Base-by-base conservation (phyloP, 148 eudicot genomes). In the Cornus florida region DNA sequence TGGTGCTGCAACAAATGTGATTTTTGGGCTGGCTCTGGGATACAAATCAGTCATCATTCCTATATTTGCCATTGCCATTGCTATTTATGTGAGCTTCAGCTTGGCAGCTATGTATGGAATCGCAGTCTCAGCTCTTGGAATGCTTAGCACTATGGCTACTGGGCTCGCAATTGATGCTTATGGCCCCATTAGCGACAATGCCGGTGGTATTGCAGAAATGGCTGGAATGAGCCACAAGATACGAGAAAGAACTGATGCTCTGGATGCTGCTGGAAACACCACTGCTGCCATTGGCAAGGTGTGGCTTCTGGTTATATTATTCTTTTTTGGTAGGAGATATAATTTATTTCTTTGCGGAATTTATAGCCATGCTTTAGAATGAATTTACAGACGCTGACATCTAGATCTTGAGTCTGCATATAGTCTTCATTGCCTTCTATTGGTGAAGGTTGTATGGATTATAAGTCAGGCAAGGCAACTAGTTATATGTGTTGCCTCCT, bases 1-100 rank as follows among this genome's bases (percentile, higher is more conserved):
- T 19, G 83, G 83, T 67, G 83, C 83, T 0, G 82, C 83, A 3
- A 81, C 83, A n/a, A 81, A 81, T 69, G 83, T 81, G 62, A 81
- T 81, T 28, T 81, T 81, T 50, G 83, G 79, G 0, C 24, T 81
- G 73, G 83, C 83, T 1, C 69, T 81, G 31, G 83, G 79, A 24
- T 81, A 81, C 79, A 81, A 81, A 62, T 81, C 83, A 2, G 83
- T 81, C 31, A 81, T 81, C 48, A 70, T 81, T 56, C 79, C 83
- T 69, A 81, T 81, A 70, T 81, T 75, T 32, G 79, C 75, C 28
- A 81, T 81, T 10, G 79, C 79, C 28, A 14, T 62, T 4, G 73
- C 74, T 24, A 75, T 81, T 57, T 81, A 59, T 41, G 83, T 81
- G 65, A 81, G 79, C 70, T 81, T 81, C 69, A 81, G 64, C 33